Base-by-base conservation (phyloP, 495 filamentous ascomycete species). In the Xylaria cubensis region DNA sequence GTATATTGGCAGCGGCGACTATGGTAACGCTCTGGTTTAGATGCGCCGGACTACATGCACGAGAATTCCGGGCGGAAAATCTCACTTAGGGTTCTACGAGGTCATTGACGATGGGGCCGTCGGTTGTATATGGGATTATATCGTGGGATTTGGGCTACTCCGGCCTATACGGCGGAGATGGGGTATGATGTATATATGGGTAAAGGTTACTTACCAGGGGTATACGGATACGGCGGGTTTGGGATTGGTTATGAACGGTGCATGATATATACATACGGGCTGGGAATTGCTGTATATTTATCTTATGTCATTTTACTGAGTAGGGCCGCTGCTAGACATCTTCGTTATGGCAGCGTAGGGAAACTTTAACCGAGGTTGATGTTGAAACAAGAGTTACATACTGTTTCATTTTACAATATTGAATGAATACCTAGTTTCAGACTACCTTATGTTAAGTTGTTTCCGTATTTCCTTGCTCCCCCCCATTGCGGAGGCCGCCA, bases 1-100 rank as follows among this genome's bases (percentile, higher is more conserved):
- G 82, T 83, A 12, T 84, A 84, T 50, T 86, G 86, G 69, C 84
- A 84, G 65, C 79, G 85, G 63, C 73, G 85, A 46, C 73, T 85
- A 73, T 86, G 81, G 80, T 88, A 69, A 51, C 24, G 34, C 34
- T n/a, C 17, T 10, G 36, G n/a, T 68, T 41, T 8, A 26, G 17
- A 50, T 65, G 39, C 34, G 10, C 36, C 1, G 32, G 32, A 8
- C 39, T 53, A 64, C 41, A 17, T 32, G 42, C 24, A 26, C 29
- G 7, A 5, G 26, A 8, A 65, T 12, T 17, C 1, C 4, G 55
- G 55, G 21, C 13, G 21, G 26, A 32, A 32, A 6, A 19, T 8
- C 64, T 51, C 39, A 19, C 13, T 66, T 1, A 42, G 9, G 56
- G 56, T 39, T 46, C 56, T 69, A 41, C 58, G 21, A 34, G 24